A percentile compares a stretch with the other conserved stretches of the same genome.
phyloP scores from a whole-genome alignment of 2,329 filamentous ascomycete genomes.

The Fusarium multiceps region DNA sequence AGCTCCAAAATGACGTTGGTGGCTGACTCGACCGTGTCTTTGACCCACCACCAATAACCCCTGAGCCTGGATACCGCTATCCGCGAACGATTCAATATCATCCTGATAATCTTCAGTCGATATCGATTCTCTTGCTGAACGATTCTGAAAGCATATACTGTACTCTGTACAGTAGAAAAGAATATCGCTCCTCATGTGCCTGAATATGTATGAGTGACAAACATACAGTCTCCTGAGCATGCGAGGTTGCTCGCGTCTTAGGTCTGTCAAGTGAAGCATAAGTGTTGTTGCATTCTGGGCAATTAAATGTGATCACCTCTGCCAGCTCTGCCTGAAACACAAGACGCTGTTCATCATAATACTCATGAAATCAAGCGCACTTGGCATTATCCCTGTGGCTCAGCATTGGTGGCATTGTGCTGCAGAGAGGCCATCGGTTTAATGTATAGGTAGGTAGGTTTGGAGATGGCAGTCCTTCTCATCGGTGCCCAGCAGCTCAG shows the following conservation, averaged over 20 bases:
- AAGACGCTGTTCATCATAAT: constrained; percentile 40
- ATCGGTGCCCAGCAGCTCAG: constrained; percentile 13
- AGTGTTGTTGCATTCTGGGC: neutral
- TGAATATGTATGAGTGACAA: neutral
- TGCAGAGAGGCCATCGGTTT: constrained; percentile 15
- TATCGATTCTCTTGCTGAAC: neutral
- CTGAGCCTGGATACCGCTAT: constrained; percentile 36
- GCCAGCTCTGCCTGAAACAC: constrained; percentile 39
- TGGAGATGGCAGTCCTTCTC: constrained; percentile 21
- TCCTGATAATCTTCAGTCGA: constrained; percentile 15
- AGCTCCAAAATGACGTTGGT: constrained; percentile 44
- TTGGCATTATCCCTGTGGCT: constrained; percentile 15
- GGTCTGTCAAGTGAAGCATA: neutral
- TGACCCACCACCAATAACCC: constrained; percentile 32
- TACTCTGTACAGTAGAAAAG: neutral
- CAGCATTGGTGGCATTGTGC: constrained; percentile 12
- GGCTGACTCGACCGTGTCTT: constrained; percentile 30
- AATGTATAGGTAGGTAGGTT: neutral
- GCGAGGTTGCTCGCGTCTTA: neutral
- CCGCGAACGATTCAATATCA: constrained; percentile 16
- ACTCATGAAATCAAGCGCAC: constrained; percentile 1
- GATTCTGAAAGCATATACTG: neutral
- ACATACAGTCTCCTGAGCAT: neutral
- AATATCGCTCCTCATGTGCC: neutral
- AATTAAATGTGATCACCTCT: constrained; percentile 1